A percentile compares a stretch with the other conserved stretches of the same genome.
These are phyloP conservation scores for Xylariaceae sp. DNA, from an alignment of 2,329 filamentous ascomycete species.

Conservation along the genomic window DNA sequence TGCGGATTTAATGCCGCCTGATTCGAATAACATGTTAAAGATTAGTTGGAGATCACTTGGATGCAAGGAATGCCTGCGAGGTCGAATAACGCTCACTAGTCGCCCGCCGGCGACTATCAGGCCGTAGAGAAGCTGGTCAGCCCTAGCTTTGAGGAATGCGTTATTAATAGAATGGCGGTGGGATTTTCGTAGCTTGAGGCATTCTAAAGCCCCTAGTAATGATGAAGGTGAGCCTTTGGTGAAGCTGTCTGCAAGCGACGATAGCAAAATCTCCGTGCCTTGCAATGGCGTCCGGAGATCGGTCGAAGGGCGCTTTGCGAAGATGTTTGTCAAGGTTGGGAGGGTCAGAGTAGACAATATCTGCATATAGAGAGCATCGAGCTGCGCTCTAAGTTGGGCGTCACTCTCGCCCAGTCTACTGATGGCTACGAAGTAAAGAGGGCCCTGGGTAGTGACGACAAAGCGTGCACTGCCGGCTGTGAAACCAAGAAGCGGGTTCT, in stretches of 20 bases:
- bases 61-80: slow-evolving; percentile 91
- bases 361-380: slow-evolving; percentile 96
- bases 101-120: slow-evolving; percentile 88
- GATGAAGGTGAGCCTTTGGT: slow-evolving; percentile 87
- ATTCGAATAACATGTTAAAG: slow-evolving; percentile 99
- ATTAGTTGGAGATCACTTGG: slow-evolving; percentile 93
- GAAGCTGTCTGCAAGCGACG: slow-evolving; percentile 90
- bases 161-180: slow-evolving; percentile 85
- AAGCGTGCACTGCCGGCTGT: slow-evolving; percentile 84
- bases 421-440: slow-evolving; percentile 89
- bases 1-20: slow-evolving; percentile 82
- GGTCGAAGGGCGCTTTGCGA: slow-evolving; percentile 85
- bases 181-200: slow-evolving; percentile 83
- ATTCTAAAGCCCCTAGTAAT: slow-evolving; percentile 85
- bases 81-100: slow-evolving; percentile 90
- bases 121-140: slow-evolving; percentile 81
- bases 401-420: slow-evolving; percentile 92
- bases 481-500: slow-evolving; percentile 76
- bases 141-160: slow-evolving; percentile 73
- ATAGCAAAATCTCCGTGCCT: slow-evolving; percentile 86
- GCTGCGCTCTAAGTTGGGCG: slow-evolving; percentile 76
- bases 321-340: slow-evolving; percentile 80
- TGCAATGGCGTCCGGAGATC: slow-evolving; percentile 86
- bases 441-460: slow-evolving; percentile 78
- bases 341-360: slow-evolving; percentile 93